These are phyloP conservation scores for Iris macrosiphon DNA, from an alignment of 106 monocot genomes.

Conservation along the genomic window DNA sequence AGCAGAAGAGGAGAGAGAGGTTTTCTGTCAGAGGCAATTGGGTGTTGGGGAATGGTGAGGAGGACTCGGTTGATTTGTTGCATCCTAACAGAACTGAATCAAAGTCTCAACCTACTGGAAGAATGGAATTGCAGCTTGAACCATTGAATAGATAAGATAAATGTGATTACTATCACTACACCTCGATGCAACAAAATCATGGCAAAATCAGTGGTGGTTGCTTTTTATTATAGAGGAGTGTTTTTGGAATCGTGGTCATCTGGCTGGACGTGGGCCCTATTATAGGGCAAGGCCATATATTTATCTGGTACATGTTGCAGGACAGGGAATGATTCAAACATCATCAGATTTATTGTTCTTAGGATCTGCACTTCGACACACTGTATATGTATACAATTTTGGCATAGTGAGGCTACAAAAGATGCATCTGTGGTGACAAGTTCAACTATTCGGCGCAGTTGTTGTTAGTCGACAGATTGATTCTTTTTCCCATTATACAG, in stretches of 20 bases:
- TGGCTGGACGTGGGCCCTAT: not conserved
- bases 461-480: not conserved
- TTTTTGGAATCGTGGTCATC: not conserved
- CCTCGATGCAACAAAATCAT: not conserved
- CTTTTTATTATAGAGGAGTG: not conserved
- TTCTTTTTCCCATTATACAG: too few species aligned
- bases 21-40: slow-evolving; percentile 59
- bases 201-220: not conserved
- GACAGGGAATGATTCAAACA: slow-evolving; percentile 1
- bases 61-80: slow-evolving; percentile 79
- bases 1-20: slow-evolving; percentile 33
- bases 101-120: slow-evolving; percentile 31
- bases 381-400: slow-evolving; percentile 12
- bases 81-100: slow-evolving; percentile 34
- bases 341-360: slow-evolving; percentile 2
- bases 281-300: slow-evolving; percentile 1
- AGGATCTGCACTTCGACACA: slow-evolving; percentile 6
- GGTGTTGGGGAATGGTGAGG: slow-evolving; percentile 86
- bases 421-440: not conserved
- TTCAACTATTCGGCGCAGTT: not conserved
- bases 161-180: slow-evolving; percentile 1
- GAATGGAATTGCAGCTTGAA: slow-evolving; percentile 94
- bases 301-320: not conserved
- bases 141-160: slow-evolving; percentile 58
- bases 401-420: slow-evolving; percentile 3